These are phyloP conservation scores for Aspergillus hortae DNA, from an alignment of 2,329 filamentous ascomycete genomes.

Conservation along the genomic window DNA sequence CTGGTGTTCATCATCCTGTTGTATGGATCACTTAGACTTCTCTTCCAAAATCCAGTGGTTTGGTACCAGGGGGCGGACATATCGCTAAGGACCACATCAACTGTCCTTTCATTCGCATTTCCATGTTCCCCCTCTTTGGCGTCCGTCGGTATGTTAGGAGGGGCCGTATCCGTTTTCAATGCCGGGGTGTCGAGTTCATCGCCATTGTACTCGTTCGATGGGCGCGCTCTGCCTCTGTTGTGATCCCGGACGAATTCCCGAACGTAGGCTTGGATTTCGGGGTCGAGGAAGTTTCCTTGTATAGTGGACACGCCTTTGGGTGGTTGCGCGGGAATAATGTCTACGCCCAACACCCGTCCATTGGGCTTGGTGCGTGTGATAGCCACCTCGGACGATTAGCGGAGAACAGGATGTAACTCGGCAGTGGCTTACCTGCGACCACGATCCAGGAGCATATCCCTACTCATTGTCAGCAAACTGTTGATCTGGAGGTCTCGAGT, in stretches of 20 bases:
- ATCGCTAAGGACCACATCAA: slow-evolving; percentile 95
- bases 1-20: slow-evolving; percentile 99
- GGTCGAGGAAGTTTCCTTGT: slow-evolving; percentile 86
- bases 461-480: slow-evolving; percentile 12
- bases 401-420: slow-evolving; percentile 1
- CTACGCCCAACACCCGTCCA: slow-evolving; percentile 83
- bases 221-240: slow-evolving; percentile 52
- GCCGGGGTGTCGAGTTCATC: not conserved
- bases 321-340: slow-evolving; percentile 88
- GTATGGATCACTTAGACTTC: slow-evolving; percentile 93
- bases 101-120: slow-evolving; percentile 51
- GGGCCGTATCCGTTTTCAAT: not conserved
- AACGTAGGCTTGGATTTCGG: slow-evolving; percentile 70
- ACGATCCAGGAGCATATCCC: slow-evolving; percentile 55
- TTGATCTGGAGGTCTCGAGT: not conserved
- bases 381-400: slow-evolving; percentile 62
- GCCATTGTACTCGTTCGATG: slow-evolving; percentile 8
- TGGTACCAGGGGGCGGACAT: slow-evolving; percentile 97
- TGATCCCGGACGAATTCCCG: slow-evolving; percentile 70
- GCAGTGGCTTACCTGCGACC: slow-evolving; percentile 49
- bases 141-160: not conserved
- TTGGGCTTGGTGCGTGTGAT: slow-evolving; percentile 70
- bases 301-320: slow-evolving; percentile 90
- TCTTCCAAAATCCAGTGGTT: slow-evolving; percentile 73
- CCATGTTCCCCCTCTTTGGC: not conserved